phyloP scores from a whole-genome alignment of 805 yeast species.

The Candida khao-thaluensis region DNA sequence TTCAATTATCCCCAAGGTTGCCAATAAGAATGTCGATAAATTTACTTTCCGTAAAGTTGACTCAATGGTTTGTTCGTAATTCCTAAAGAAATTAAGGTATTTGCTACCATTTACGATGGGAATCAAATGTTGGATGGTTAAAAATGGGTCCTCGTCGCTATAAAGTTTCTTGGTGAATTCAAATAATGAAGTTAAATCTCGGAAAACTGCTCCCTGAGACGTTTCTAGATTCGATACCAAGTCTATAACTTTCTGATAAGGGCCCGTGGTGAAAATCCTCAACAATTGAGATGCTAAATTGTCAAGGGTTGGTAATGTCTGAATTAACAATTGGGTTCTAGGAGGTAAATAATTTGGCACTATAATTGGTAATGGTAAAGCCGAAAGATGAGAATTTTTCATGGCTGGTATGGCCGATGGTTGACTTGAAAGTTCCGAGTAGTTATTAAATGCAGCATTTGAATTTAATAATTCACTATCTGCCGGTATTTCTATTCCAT shows the following conservation, averaged over 20 bases:
- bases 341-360: constrained; percentile 58
- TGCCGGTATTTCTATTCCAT: constrained; percentile 33
- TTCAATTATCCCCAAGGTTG: constrained; percentile 79
- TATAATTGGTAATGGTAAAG: constrained; percentile 56
- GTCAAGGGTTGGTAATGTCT: constrained; percentile 74
- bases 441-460: constrained; percentile 41
- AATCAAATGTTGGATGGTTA: constrained; percentile 66
- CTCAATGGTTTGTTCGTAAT: constrained; percentile 60
- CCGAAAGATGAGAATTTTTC: constrained; percentile 53
- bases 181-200: constrained; percentile 69
- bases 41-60: constrained; percentile 79
- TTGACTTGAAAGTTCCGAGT: constrained; percentile 40
- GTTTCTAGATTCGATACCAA: constrained; percentile 65
- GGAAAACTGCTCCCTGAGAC: constrained; percentile 64
- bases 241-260: constrained; percentile 72
- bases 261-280: constrained; percentile 66
- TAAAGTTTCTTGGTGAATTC: constrained; percentile 74
- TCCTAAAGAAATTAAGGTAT: constrained; percentile 56
- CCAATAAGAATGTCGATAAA: constrained; percentile 83
- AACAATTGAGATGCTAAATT: constrained; percentile 79
- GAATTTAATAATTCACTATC: constrained; percentile 42
- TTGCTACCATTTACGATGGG: constrained; percentile 63
- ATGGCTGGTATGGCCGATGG: constrained; percentile 33
- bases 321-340: constrained; percentile 62
- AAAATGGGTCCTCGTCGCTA: constrained; percentile 67